Conservation (phyloP, 225 moss, liverwort and hornwort species). For the Polytrichum formosum region DNA sequence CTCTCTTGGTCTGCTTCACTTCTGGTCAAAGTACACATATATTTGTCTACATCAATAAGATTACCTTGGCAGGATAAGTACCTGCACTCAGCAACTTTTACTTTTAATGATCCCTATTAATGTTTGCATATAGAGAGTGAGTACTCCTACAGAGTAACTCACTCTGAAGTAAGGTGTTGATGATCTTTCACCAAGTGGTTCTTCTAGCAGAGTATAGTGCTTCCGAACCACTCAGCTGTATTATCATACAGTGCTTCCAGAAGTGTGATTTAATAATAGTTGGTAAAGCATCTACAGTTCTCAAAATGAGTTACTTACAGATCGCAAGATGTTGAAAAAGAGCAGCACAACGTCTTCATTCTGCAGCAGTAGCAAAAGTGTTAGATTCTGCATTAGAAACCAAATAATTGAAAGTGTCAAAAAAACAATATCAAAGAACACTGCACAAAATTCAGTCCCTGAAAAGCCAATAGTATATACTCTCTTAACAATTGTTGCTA, state of each 20-base stretch:
- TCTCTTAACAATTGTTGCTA: too few relatives aligned
- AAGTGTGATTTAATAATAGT: too few relatives aligned
- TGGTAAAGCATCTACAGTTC: not conserved
- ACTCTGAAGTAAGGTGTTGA: not conserved
- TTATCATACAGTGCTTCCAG: too few relatives aligned
- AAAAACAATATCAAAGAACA: not conserved
- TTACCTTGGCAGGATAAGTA: too few relatives aligned
- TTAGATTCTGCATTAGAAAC: slow-evolving; percentile 5
- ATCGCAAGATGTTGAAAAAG: slow-evolving; percentile 70
- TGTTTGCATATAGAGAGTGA: too few relatives aligned
- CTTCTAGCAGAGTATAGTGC: not conserved
- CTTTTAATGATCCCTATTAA: too few relatives aligned
- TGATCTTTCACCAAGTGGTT: not conserved
- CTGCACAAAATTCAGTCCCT: too few relatives aligned
- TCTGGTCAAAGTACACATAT: not conserved
- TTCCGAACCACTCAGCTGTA: too few relatives aligned
- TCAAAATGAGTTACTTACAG: slow-evolving; percentile 36
- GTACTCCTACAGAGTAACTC: not conserved
- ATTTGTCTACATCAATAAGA: too few relatives aligned
- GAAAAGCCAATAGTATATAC: too few relatives aligned
- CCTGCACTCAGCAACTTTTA: too few relatives aligned
- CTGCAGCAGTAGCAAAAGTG: slow-evolving; percentile 36
- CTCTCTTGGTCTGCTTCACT: not conserved
- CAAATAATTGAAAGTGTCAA: not conserved
- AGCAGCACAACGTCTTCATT: slow-evolving; percentile 77